Conservation (phyloP, 257 asterid species). For the Echites panduratus region DNA sequence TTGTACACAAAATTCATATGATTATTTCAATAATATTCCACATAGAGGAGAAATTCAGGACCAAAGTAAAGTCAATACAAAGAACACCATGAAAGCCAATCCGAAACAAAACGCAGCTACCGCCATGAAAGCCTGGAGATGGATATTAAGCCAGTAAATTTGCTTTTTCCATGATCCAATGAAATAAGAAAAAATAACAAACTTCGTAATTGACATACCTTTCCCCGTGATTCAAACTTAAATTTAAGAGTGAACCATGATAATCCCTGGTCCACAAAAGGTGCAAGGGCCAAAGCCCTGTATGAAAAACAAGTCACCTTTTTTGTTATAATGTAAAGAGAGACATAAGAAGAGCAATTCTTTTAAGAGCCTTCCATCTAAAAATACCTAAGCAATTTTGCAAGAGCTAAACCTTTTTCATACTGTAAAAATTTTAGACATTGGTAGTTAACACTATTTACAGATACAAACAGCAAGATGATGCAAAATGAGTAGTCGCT, state of each 20-base stretch:
- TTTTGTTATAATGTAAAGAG: background rate
- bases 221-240: conserved; percentile 64
- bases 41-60: conserved; percentile 29
- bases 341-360: background rate
- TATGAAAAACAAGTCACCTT: conserved; percentile 6
- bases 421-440: too few relatives aligned
- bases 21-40: background rate
- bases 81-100: conserved; percentile 64
- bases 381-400: too few relatives aligned
- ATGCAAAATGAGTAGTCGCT: too few relatives aligned
- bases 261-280: conserved; percentile 67
- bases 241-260: conserved; percentile 78
- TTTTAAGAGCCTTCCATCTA: too few relatives aligned
- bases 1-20: background rate
- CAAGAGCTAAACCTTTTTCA: too few relatives aligned
- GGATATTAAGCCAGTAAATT: background rate
- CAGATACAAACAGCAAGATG: too few relatives aligned
- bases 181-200: background rate
- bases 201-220: conserved; percentile 37
- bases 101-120: conserved; percentile 68
- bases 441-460: too few relatives aligned
- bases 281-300: conserved; percentile 96
- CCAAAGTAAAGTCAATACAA: conserved; percentile 59
- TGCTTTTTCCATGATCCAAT: background rate
- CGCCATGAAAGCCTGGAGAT: conserved; percentile 53